phyloP scores from a whole-genome alignment of 2,329 filamentous ascomycete species.

The Gaeumannomyces tritici region DNA sequence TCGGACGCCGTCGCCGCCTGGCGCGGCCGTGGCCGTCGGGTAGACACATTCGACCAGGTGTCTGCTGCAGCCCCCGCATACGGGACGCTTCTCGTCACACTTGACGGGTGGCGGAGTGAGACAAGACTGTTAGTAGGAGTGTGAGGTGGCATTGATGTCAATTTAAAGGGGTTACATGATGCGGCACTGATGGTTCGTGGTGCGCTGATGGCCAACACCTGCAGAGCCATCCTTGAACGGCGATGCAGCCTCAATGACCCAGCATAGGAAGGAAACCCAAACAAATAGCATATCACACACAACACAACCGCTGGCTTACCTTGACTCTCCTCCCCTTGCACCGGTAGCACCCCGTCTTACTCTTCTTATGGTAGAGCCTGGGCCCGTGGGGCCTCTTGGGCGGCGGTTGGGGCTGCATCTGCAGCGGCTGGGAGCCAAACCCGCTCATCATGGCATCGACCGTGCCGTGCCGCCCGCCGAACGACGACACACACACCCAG shows the following conservation, averaged over 20 bases:
- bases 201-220: not conserved
- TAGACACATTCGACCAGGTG: constrained; percentile 15
- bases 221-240: not conserved
- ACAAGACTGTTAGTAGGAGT: too few species aligned
- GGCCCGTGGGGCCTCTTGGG: constrained; percentile 7
- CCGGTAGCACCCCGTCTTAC: constrained; percentile 17
- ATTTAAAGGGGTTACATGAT: too few species aligned
- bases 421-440: not conserved
- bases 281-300: not conserved
- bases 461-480: too few species aligned
- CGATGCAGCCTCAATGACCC: not conserved
- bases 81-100: constrained; percentile 15
- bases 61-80: constrained; percentile 15
- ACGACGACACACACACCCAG: too few species aligned
- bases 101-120: constrained; percentile 1
- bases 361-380: constrained; percentile 22
- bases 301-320: constrained; percentile 11
- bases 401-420: not conserved
- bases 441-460: too few species aligned
- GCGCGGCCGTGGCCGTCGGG: not conserved
- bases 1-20: not conserved
- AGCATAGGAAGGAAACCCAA: too few species aligned
- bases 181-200: not conserved
- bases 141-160: too few species aligned
- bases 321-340: constrained; percentile 20